Conservation (phyloP, 2,329 filamentous ascomycete genomes). For the Elsinoe ampelina region DNA sequence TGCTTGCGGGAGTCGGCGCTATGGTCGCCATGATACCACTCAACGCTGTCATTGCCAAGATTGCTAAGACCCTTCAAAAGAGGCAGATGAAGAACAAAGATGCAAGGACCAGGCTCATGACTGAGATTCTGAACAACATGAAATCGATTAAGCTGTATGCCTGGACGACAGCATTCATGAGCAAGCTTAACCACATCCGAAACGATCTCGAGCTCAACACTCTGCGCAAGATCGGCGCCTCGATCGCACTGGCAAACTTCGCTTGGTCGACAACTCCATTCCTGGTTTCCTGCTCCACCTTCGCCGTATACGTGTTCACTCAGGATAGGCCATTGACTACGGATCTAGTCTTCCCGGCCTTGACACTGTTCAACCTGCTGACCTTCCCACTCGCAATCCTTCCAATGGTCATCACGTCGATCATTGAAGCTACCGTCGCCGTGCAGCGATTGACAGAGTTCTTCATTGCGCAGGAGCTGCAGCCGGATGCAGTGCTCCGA, state of each 20-base stretch:
- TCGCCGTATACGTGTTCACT: slow-evolving; percentile 85
- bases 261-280: slow-evolving; percentile 98
- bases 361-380: slow-evolving; percentile 89
- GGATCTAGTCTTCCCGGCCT: slow-evolving; percentile 88
- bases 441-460: slow-evolving; percentile 77
- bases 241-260: slow-evolving; percentile 90
- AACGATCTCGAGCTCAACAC: slow-evolving; percentile 96
- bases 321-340: slow-evolving; percentile 74
- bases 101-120: slow-evolving; percentile 81
- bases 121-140: slow-evolving; percentile 98
- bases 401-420: slow-evolving; percentile 94
- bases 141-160: slow-evolving; percentile 98
- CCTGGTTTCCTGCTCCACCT: slow-evolving; percentile 93
- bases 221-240: slow-evolving; percentile 87
- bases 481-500: slow-evolving; percentile 66
- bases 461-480: slow-evolving; percentile 80
- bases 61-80: slow-evolving; percentile 94
- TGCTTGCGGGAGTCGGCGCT: slow-evolving; percentile 87
- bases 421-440: slow-evolving; percentile 92
- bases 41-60: slow-evolving; percentile 80
- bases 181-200: slow-evolving; percentile 88
- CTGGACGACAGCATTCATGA: slow-evolving; percentile 96
- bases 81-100: slow-evolving; percentile 99
- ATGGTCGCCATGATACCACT: slow-evolving; percentile 98
- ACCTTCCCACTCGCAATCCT: slow-evolving; percentile 90